Conservation (phyloP, 768 basidiomycete genomes). For the Neoboletus brunneissimus region DNA sequence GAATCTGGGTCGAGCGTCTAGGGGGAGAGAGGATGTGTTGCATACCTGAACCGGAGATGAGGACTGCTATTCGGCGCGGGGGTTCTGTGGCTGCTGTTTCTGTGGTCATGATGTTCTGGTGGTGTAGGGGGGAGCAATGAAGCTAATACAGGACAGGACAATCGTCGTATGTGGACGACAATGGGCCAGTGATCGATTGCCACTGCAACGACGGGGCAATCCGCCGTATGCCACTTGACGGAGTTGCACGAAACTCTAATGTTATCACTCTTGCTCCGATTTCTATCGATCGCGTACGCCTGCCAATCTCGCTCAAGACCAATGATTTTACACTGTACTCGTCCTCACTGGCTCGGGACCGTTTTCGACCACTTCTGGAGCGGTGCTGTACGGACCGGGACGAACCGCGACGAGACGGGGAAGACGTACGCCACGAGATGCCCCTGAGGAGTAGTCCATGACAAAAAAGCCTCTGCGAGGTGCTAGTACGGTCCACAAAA, state of each 20-base stretch:
- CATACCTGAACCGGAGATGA: slow-evolving; percentile 66
- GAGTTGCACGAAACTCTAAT: not conserved
- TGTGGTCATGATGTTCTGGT: slow-evolving; percentile 5
- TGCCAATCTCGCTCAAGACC: not conserved
- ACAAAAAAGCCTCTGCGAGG: not conserved
- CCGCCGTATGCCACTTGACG: not conserved
- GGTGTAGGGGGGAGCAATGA: not conserved
- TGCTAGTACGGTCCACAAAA: not conserved
- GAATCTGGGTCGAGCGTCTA: not conserved
- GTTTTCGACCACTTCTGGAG: not conserved
- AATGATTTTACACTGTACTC: not conserved
- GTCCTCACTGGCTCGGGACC: not conserved
- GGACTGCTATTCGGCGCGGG: slow-evolving; percentile 27
- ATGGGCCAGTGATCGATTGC: not conserved
- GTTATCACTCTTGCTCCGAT: not conserved
- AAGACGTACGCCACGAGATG: not conserved
- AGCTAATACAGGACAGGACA: slow-evolving; percentile 2
- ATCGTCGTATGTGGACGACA: slow-evolving; percentile 6
- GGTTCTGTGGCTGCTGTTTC: not conserved
- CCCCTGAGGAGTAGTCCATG: not conserved
- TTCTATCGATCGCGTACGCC: not conserved
- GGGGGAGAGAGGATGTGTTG: not conserved
- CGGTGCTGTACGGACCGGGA: not conserved
- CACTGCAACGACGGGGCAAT: not conserved
- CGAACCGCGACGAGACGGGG: not conserved